Conservation (phyloP, 73 alveolate species). For the Tetrahymena thermophila region DNA sequence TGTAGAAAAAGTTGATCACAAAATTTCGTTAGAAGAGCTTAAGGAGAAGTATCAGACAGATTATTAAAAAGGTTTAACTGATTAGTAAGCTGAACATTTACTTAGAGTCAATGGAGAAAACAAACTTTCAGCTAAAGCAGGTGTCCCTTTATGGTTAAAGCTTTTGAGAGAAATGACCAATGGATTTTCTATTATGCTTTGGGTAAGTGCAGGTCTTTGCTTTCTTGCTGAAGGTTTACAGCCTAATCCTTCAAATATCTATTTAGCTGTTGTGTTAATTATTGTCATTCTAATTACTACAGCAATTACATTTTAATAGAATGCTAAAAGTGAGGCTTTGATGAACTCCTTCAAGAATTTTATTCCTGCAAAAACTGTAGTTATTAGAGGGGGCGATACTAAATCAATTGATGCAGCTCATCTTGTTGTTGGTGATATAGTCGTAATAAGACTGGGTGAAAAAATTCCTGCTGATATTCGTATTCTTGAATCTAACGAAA, state of each 20-base stretch:
- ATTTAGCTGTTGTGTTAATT: constrained; percentile 55
- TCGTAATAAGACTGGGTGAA: constrained; percentile 71
- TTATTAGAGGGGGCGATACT: constrained; percentile 66
- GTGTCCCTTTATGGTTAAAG: constrained; percentile 49
- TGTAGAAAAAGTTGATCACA: constrained; percentile 30
- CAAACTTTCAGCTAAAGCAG: constrained; percentile 55
- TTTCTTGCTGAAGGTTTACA: constrained; percentile 55
- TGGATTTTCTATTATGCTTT: constrained; percentile 56
- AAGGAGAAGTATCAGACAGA: constrained; percentile 24
- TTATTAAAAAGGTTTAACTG: constrained; percentile 62
- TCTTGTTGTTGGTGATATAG: constrained; percentile 87
- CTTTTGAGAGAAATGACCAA: constrained; percentile 63
- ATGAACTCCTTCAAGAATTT: constrained; percentile 72
- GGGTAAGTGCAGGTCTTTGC: constrained; percentile 60
- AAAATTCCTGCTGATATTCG: constrained; percentile 88
- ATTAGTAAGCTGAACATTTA: constrained; percentile 24
- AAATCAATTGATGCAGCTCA: constrained; percentile 54
- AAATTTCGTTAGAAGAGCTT: constrained; percentile 45
- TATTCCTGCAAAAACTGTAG: constrained; percentile 60
- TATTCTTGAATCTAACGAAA: constrained; percentile 61
- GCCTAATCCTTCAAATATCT: constrained; percentile 48
- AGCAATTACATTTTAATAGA: constrained; percentile 48
- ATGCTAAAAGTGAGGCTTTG: constrained; percentile 56
- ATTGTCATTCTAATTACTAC: constrained; percentile 56
- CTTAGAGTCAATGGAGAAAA: constrained; percentile 46